Percentiles rank a stretch among this genome's conserved stretches.
Conservation (phyloP, 176 grass and related monocot genomes). For the Rhipidocladum racemiflorum region DNA sequence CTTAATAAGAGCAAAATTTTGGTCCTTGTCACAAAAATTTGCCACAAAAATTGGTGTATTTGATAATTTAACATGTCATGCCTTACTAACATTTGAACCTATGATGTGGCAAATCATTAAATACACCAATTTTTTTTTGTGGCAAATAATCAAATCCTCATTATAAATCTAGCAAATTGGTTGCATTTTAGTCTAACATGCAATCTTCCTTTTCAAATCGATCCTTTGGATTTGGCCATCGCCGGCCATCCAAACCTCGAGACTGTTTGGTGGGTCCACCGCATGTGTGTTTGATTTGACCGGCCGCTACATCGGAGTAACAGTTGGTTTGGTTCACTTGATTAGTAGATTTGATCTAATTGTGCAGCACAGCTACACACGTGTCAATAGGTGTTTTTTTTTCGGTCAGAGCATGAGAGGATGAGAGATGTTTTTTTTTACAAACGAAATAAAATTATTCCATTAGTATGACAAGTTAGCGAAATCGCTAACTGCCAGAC, state of each 20-base stretch:
- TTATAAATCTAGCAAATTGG: not conserved
- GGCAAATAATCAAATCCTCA: too few species aligned
- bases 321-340: not conserved
- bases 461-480: too few species aligned
- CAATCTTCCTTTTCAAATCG: not conserved
- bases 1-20: too few species aligned
- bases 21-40: too few species aligned
- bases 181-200: not conserved
- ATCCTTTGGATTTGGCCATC: not conserved
- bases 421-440: not conserved
- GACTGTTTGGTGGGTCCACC: not conserved
- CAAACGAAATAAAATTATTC: too few species aligned
- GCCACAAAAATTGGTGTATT: too few species aligned
- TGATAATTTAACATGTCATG: too few species aligned
- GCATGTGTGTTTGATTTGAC: conserved; percentile 17
- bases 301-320: not conserved
- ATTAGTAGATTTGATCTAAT: not conserved
- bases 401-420: not conserved
- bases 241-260: not conserved
- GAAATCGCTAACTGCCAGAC: too few species aligned
- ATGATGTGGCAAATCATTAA: too few species aligned
- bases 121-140: too few species aligned
- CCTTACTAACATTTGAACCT: too few species aligned
- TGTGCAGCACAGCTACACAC: not conserved
- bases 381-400: not conserved